Evolutionary conservation across 345 rosid species (phyloP).

Genomic region (Triadica sebifera): DNA sequence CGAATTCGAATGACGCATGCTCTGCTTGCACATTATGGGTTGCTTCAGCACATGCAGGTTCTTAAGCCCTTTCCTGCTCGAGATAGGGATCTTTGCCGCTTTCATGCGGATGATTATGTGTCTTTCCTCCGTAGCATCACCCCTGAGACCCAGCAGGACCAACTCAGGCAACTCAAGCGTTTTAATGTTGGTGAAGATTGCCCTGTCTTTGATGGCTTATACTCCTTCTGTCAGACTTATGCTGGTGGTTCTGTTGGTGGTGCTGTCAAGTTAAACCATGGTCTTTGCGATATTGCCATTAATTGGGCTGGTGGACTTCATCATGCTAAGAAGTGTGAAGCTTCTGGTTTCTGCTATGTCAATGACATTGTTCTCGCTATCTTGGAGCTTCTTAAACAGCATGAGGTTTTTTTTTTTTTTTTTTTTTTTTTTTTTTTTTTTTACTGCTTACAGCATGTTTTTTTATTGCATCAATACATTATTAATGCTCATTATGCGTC

Average conservation of each 20-base stretch:
- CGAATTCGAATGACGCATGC: conserved; percentile 68
- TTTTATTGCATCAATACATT: too few species aligned
- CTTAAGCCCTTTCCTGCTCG: conserved; percentile 59
- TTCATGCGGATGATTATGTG: conserved; percentile 69
- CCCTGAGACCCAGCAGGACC: conserved; percentile 69
- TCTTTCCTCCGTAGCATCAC: conserved; percentile 60
- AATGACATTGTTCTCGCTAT: conserved; percentile 73
- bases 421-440: too few species aligned
- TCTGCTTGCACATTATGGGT: conserved; percentile 59
- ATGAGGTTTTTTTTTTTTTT: too few species aligned
- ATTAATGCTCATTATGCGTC: background rate
- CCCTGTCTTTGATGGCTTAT: conserved; percentile 69
- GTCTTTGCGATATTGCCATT: conserved; percentile 57
- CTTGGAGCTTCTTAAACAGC: conserved; percentile 68
- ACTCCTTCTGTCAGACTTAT: conserved; percentile 68
- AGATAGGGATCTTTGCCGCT: conserved; percentile 61
- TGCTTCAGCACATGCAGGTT: conserved; percentile 73
- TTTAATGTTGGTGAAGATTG: conserved; percentile 75
- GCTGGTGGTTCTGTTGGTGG: conserved; percentile 76
- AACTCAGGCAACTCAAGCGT: conserved; percentile 61
- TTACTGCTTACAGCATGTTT: too few species aligned
- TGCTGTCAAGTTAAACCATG: conserved; percentile 64
- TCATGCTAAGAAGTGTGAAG: conserved; percentile 73
- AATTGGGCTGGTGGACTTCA: conserved; percentile 76
- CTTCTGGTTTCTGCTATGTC: too few species aligned